Evolutionary conservation across 768 basidiomycete genomes (phyloP).

Genomic region (Xerocomellus intermedius): DNA sequence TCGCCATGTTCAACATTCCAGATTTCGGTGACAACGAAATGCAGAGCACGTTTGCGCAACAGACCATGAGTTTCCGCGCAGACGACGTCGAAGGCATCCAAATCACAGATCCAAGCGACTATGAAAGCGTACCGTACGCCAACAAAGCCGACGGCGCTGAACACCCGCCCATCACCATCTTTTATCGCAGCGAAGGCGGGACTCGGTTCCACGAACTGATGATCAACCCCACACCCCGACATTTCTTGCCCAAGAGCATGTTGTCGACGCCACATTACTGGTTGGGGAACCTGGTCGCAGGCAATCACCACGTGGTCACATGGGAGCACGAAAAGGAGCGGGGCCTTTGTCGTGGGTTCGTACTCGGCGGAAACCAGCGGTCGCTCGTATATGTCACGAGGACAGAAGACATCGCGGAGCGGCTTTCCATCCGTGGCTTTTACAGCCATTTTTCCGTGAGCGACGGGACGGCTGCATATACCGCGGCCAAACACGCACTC

Average conservation of each 20-base stretch:
- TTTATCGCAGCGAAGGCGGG: constrained; percentile 32
- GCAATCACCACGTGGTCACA: constrained; percentile 26
- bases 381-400: constrained; percentile 32
- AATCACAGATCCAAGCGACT: constrained; percentile 30
- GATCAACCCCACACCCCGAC: constrained; percentile 27
- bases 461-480: constrained; percentile 30
- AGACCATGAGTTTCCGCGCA: constrained; percentile 31
- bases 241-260: constrained; percentile 23
- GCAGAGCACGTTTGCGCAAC: constrained; percentile 23
- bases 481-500: constrained; percentile 16
- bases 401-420: constrained; percentile 25
- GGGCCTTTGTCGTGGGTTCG: constrained; percentile 28
- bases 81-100: constrained; percentile 36
- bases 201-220: constrained; percentile 29
- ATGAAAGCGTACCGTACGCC: constrained; percentile 17
- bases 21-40: constrained; percentile 31
- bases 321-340: constrained; percentile 26
- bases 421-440: constrained; percentile 28
- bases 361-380: constrained; percentile 33
- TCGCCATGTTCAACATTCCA: constrained; percentile 32
- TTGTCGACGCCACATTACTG: constrained; percentile 29
- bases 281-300: constrained; percentile 25
- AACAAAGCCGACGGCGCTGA: constrained; percentile 21
- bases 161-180: constrained; percentile 34
- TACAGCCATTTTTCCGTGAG: constrained; percentile 38